phyloP scores from a whole-genome alignment of 2,329 filamentous ascomycete genomes.

The Pseudogymnoascus sp. region DNA sequence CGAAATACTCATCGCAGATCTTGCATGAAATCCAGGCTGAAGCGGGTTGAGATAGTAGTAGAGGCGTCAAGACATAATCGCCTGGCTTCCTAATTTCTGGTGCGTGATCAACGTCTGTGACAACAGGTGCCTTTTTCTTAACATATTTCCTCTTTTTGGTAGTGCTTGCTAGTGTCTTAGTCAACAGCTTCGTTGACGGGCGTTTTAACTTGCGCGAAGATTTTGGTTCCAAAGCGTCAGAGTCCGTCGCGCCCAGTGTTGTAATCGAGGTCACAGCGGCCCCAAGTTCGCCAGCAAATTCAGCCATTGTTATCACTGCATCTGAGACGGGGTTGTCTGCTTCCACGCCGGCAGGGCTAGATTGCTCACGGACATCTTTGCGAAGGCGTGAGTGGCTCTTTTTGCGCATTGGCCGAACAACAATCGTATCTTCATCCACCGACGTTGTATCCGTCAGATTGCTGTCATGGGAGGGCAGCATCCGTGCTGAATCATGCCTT shows the following conservation, averaged over 20 bases:
- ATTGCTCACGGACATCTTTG: neutral
- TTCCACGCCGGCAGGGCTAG: neutral
- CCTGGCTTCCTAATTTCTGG: slow-evolving; percentile 49
- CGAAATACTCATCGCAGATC: slow-evolving; percentile 73
- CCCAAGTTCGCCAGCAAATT: neutral
- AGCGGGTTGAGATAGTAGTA: slow-evolving; percentile 64
- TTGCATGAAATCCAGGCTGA: slow-evolving; percentile 86
- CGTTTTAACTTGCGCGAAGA: slow-evolving; percentile 8
- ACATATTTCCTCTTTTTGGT: slow-evolving; percentile 15
- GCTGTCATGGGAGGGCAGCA: slow-evolving; percentile 13
- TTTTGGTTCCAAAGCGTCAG: neutral
- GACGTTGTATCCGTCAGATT: slow-evolving; percentile 28
- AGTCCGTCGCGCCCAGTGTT: neutral
- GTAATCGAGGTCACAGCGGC: neutral
- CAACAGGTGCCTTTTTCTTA: slow-evolving; percentile 12
- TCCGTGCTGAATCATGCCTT: neutral
- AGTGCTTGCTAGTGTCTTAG: slow-evolving; percentile 15
- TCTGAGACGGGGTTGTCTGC: neutral
- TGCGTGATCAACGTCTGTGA: slow-evolving; percentile 21
- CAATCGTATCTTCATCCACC: slow-evolving; percentile 28
- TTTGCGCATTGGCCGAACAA: slow-evolving; percentile 17
- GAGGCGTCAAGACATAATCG: slow-evolving; percentile 74
- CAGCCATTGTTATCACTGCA: neutral
- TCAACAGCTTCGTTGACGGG: slow-evolving; percentile 11
- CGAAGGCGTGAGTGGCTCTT: neutral